Conservation (phyloP, 345 rosid species). For the Ceriops zippeliana region DNA sequence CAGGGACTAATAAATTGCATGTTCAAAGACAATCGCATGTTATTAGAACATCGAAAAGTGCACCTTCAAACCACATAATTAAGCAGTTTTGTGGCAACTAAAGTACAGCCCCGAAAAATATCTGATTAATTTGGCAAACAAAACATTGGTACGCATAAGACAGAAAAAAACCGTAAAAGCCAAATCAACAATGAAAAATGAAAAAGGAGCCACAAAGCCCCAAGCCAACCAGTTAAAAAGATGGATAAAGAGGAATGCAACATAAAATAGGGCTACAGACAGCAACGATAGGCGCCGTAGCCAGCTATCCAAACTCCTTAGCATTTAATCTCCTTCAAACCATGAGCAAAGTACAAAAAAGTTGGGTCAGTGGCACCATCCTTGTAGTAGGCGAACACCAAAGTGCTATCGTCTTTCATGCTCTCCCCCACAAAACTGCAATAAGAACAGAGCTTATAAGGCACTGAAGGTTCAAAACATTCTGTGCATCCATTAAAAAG, state of each 20-base stretch:
- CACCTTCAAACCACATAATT: background rate
- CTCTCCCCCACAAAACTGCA: conserved; percentile 95
- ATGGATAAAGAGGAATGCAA: background rate
- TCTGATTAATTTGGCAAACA: conserved; percentile 3
- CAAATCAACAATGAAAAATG: background rate
- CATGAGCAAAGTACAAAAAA: conserved; percentile 78
- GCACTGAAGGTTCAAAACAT: background rate
- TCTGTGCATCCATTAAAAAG: background rate
- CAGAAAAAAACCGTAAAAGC: background rate
- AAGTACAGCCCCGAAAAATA: background rate
- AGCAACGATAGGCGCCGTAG: conserved; percentile 6
- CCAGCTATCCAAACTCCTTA: conserved; percentile 20
- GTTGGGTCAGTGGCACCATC: conserved; percentile 93
- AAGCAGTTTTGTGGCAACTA: background rate
- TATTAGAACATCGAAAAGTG: background rate
- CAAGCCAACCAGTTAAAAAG: background rate
- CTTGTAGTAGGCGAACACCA: conserved; percentile 97
- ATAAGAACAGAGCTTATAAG: background rate
- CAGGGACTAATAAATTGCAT: no score
- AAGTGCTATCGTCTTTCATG: conserved; percentile 60
- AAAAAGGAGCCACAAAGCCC: background rate
- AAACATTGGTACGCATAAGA: background rate
- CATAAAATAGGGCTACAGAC: conserved; percentile 8
- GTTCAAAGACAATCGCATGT: background rate
- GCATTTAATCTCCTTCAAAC: conserved; percentile 95